These are phyloP conservation scores for Camellia japonica DNA, from an alignment of 148 eudicot species.

Conservation along the genomic window DNA sequence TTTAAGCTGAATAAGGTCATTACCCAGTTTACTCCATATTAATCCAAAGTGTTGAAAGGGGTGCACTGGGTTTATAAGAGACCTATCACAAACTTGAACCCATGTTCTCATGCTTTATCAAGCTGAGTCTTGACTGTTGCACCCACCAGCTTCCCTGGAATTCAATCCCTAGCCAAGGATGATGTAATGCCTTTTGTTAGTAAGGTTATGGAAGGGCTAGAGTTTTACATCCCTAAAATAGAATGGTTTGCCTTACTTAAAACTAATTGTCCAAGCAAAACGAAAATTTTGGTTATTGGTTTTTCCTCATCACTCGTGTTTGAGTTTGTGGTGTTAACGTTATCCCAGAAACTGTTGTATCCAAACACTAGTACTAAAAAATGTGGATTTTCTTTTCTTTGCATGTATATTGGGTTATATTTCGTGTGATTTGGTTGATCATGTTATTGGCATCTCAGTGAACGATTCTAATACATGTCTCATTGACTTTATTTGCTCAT, in stretches of 20 bases:
- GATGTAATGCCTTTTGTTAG: neutral
- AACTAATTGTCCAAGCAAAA: neutral
- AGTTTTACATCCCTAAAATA: neutral
- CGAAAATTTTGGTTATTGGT: neutral
- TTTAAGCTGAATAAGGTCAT: too few species aligned
- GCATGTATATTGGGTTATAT: neutral
- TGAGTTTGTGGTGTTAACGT: neutral
- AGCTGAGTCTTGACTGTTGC: neutral
- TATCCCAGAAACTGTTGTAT: neutral
- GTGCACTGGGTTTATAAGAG: too few species aligned
- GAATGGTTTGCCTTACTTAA: neutral
- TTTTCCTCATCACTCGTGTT: neutral
- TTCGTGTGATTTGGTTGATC: neutral
- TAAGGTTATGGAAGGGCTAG: neutral
- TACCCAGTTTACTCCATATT: too few species aligned
- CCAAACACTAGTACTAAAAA: neutral
- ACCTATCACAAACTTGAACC: neutral
- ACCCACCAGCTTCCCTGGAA: neutral
- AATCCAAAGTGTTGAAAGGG: too few species aligned
- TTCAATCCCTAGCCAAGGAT: too few species aligned
- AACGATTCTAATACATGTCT: neutral
- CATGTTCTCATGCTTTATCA: neutral
- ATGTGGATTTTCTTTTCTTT: neutral
- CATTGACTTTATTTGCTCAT: constrained; percentile 1
- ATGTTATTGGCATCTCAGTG: neutral